Percentiles rank a stretch among this genome's conserved stretches.
Conservation (phyloP, 1,284 basidiomycete genomes). For the Marasmius oreades region DNA sequence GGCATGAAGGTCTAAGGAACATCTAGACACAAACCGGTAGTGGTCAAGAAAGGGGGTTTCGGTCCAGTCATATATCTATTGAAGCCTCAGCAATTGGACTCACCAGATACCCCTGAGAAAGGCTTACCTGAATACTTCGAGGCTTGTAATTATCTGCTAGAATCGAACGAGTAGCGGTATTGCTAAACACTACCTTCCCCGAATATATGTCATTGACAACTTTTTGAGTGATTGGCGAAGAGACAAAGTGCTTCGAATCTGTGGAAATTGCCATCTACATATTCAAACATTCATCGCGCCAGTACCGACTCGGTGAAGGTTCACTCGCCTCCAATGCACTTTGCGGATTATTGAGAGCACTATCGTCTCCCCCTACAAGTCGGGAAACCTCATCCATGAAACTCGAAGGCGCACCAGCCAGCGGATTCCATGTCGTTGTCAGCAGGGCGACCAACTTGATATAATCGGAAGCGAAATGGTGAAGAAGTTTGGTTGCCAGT, state of each 20-base stretch:
- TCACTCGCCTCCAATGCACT: conserved; percentile 75
- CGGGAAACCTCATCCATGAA: conserved; percentile 63
- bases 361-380: conserved; percentile 48
- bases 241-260: conserved; percentile 73
- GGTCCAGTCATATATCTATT: conserved; percentile 68
- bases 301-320: no score
- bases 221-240: conserved; percentile 77
- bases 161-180: conserved; percentile 66
- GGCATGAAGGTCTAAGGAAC: conserved; percentile 5
- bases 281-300: conserved; percentile 6
- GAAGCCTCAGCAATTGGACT: conserved; percentile 36
- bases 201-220: conserved; percentile 81
- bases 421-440: conserved; percentile 76
- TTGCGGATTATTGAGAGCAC: conserved; percentile 56
- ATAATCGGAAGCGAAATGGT: conserved; percentile 67
- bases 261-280: conserved; percentile 91
- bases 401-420: conserved; percentile 71
- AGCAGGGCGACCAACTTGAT: conserved; percentile 73
- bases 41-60: conserved; percentile 81
- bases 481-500: conserved; percentile 81
- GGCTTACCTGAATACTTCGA: conserved; percentile 25
- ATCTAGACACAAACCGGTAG: conserved; percentile 47
- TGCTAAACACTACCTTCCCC: conserved; percentile 67
- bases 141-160: conserved; percentile 86
- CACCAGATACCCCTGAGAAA: neutral